These are phyloP conservation scores for Crucibulum laeve DNA, from an alignment of 768 basidiomycete species.

Conservation along the genomic window DNA sequence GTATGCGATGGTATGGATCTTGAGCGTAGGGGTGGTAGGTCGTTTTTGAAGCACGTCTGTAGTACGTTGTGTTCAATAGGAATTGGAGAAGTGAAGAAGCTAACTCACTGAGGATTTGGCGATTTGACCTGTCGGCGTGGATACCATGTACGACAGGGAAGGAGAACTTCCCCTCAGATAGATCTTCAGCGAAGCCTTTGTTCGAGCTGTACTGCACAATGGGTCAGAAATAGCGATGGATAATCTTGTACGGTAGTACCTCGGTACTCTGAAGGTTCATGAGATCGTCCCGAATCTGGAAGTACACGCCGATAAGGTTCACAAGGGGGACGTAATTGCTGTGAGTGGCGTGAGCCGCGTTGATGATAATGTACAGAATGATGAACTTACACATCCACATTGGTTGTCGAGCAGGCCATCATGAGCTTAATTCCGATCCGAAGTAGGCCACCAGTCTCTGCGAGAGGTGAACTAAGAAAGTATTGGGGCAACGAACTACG, in stretches of 20 bases:
- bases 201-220: slow-evolving; percentile 69
- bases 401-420: slow-evolving; percentile 82
- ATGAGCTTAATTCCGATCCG: slow-evolving; percentile 91
- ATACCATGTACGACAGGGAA: slow-evolving; percentile 94
- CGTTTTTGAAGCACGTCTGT: slow-evolving; percentile 88
- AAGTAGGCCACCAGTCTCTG: slow-evolving; percentile 94
- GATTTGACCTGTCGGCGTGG: slow-evolving; percentile 69
- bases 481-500: too few relatives aligned
- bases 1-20: slow-evolving; percentile 76
- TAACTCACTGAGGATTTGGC: slow-evolving; percentile 76
- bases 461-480: too few relatives aligned
- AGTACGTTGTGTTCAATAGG: background rate
- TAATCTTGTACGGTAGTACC: slow-evolving; percentile 34
- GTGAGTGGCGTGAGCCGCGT: background rate
- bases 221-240: background rate
- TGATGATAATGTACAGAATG: background rate
- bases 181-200: slow-evolving; percentile 89
- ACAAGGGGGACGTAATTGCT: slow-evolving; percentile 92
- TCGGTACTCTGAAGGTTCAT: slow-evolving; percentile 90
- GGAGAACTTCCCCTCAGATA: slow-evolving; percentile 96
- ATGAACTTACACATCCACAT: slow-evolving; percentile 47
- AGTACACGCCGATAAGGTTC: slow-evolving; percentile 89
- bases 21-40: slow-evolving; percentile 76
- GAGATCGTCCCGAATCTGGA: slow-evolving; percentile 96
- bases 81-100: background rate